These are phyloP conservation scores for Daldinia sp. DNA, from an alignment of 2,329 filamentous ascomycete species.

Conservation along the genomic window DNA sequence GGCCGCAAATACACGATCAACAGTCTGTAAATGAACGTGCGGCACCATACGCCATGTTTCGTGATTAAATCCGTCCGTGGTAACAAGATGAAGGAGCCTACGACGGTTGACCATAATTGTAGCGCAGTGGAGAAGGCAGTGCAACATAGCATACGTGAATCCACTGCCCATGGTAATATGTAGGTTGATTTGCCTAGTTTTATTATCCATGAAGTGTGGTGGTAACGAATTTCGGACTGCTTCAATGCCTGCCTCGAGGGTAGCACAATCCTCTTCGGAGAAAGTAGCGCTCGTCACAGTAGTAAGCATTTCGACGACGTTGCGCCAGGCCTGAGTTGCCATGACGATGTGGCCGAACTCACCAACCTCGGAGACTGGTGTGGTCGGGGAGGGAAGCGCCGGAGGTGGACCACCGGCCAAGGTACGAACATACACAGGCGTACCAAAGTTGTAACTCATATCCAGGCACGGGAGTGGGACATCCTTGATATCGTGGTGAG, in stretches of 20 bases:
- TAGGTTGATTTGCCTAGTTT: constrained; percentile 67
- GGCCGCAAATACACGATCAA: constrained; percentile 65
- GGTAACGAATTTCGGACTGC: constrained; percentile 62
- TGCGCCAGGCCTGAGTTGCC: constrained; percentile 68
- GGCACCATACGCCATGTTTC: constrained; percentile 62
- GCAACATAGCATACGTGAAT: constrained; percentile 69
- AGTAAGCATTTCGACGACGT: constrained; percentile 68
- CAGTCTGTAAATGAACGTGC: constrained; percentile 59
- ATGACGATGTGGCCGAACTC: constrained; percentile 70
- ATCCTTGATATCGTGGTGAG: constrained; percentile 62
- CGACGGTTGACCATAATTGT: constrained; percentile 69
- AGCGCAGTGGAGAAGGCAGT: constrained; percentile 67
- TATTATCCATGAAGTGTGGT: constrained; percentile 68
- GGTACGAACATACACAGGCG: constrained; percentile 66
- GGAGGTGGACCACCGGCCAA: constrained; percentile 53
- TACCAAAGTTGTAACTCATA: constrained; percentile 70
- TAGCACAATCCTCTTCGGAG: constrained; percentile 60
- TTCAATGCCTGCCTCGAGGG: constrained; percentile 63
- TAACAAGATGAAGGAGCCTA: constrained; percentile 65
- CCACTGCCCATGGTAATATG: constrained; percentile 72
- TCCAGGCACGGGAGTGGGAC: constrained; percentile 67
- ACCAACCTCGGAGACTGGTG: constrained; percentile 60
- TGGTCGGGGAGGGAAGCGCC: constrained; percentile 50
- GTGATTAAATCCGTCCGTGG: constrained; percentile 59
- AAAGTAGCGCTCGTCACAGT: constrained; percentile 61